Evolutionary conservation across 257 asterid genomes (phyloP), one percentile per base, ranked within the genome.

Genomic region (Eustoma russellianum): DNA sequence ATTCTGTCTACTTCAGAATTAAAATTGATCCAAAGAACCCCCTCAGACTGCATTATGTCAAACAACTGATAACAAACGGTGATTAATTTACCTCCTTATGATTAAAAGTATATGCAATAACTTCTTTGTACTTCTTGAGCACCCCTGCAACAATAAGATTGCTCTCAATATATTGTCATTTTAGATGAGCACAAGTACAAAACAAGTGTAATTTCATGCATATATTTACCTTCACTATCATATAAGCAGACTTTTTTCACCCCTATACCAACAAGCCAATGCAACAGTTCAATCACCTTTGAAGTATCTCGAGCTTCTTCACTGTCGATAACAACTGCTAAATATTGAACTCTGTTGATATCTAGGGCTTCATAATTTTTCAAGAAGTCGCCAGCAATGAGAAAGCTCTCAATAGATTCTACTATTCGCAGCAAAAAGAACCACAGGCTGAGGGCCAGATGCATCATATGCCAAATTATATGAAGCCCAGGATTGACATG

Each of bases 321-420:
- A 44, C 97, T 83, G 67, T 88, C 99, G 49, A 92, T 76, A 72
- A 80, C 97, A 72, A 92, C 66, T 14, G 95, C 97, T 63, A 92
- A 83, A 74, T 78, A 88, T 63, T 65, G 66, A 43, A 88, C 91
- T 69, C 79, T 92, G 70, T 79, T 67, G 69, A 78, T 66, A 62
- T 88, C 77, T 63, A 92, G 65, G 50, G 66, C 28, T 63, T 56
- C 65, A 65, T 83, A 88, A 53, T 64, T 77, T 79, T 71, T 69
- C 48, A 77, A 55, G 38, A 74, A 58, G 40, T 93, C 85, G 52
- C 74, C 58, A 44, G 95, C 77, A 59, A 92, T 85, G n/a, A 85
- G 81, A 66, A 71, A 68, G 75, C 84, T 85, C 79, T 92, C 95
- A 11, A 85, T 18, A 44, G 79, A 48, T 45, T 62, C 78, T 54